Conservation (phyloP, 768 basidiomycete species). For the Harrya chromipes region DNA sequence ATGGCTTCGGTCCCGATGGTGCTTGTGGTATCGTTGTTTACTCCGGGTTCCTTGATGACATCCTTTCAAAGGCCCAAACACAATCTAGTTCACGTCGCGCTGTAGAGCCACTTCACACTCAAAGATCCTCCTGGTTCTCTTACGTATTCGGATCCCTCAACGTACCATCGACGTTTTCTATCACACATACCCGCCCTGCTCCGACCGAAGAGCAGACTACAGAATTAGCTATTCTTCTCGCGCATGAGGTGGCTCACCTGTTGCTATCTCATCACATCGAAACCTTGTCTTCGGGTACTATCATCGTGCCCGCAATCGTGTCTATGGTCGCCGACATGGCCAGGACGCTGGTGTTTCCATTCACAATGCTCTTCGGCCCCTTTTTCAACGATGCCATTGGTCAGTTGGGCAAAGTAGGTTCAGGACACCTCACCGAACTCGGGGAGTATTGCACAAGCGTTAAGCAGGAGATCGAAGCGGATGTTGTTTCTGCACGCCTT, state of each 20-base stretch:
- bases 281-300: conserved; percentile 78
- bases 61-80: conserved; percentile 48
- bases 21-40: conserved; percentile 94
- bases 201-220: conserved; percentile 83
- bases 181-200: conserved; percentile 38
- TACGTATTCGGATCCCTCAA: conserved; percentile 45
- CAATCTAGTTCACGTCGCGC: conserved; percentile 26
- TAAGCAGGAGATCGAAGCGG: conserved; percentile 90
- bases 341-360: conserved; percentile 77
- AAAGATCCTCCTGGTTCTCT: conserved; percentile 44
- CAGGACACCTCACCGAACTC: conserved; percentile 68
- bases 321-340: conserved; percentile 75
- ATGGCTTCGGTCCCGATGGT: conserved; percentile 90
- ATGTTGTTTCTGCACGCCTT: conserved; percentile 83
- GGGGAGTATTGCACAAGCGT: conserved; percentile 75
- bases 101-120: conserved; percentile 12
- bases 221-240: conserved; percentile 84
- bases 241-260: conserved; percentile 93
- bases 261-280: conserved; percentile 90
- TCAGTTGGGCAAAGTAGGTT: conserved; percentile 71
- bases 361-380: conserved; percentile 90
- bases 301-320: conserved; percentile 77
- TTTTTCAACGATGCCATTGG: conserved; percentile 95
- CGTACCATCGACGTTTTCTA: conserved; percentile 32
- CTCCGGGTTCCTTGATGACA: conserved; percentile 88